Base-by-base conservation (phyloP, 192 early-diverging fungal species). In the Phycomyces nitens region DNA sequence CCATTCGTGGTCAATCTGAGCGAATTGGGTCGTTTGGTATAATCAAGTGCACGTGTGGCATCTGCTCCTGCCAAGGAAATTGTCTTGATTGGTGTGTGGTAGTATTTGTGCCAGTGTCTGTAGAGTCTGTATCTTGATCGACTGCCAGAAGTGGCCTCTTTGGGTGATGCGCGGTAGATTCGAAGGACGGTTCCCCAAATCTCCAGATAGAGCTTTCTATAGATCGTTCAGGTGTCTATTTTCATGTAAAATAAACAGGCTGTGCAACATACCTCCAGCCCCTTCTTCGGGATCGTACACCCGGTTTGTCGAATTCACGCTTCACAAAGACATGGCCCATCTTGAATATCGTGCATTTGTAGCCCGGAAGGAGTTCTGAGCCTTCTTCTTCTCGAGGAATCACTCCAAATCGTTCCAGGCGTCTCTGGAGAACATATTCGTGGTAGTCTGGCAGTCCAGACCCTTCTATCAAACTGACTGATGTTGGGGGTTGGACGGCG, bases 251-350 rank as follows among this genome's bases (percentile, higher is more conserved):
- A 44, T 20, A 40, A 41, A 39, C 41, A 12, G 18, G 9, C 20
- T 14, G 44, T 47, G 11, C 44, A 27, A 26, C 22, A 23, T 64
- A 73, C 72, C 66, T 82, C 80, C 80, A 82, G 18, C 74, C 65
- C 50, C 80, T 64, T 11, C 70, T 61, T 22, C 69, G 68, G 2
- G 74, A 62, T 60, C 64, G 55, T 23, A 65, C 72, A 34, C 69
- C 73, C 20, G 57, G 56, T 49, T 68, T 60, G 23, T 77, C 66
- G n/a, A 71, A 60, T 49, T 78, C 76, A 27, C 71, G 73, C 60
- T 82, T 82, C 23, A 78, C 74, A 53, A 74, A 66, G 1, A 82
- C 70, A 60, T 78, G 76, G 4, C 80, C 80, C 62, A 73, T 75
- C n/a, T 76, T 59, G 53, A 72, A 77, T 12, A 82, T 77, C 5